phyloP scores from a whole-genome alignment of 1,284 basidiomycete species.

The Ustilago cynodontis region DNA sequence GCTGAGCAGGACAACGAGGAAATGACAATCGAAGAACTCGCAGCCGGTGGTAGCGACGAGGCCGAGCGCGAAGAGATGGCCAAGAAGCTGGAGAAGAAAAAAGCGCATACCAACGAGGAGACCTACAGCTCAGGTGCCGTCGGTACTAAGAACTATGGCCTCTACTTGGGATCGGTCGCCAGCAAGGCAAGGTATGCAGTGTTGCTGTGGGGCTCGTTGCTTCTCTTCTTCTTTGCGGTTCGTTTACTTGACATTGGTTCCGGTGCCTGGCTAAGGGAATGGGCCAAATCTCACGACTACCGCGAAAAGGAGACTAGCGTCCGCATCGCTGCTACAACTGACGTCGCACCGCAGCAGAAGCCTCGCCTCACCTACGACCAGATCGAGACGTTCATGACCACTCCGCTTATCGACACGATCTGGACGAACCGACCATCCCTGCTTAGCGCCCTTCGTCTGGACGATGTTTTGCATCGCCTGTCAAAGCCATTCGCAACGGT shows the following conservation, averaged over 20 bases:
- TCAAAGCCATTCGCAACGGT: conserved; percentile 12
- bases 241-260: conserved; percentile 59
- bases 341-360: conserved; percentile 4
- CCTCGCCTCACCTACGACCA: conserved; percentile 21
- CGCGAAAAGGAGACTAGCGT: conserved; percentile 15
- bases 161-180: conserved; percentile 62
- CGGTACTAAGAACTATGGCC: conserved; percentile 57
- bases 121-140: conserved; percentile 62
- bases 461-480: conserved; percentile 25
- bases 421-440: conserved; percentile 33
- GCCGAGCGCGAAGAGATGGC: conserved; percentile 58
- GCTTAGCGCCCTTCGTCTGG: conserved; percentile 20
- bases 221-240: conserved; percentile 58
- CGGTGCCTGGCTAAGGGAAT: conserved; percentile 66
- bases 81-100: conserved; percentile 58
- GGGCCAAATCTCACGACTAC: conserved; percentile 65
- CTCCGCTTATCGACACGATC: conserved; percentile 38
- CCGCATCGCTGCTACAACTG: conserved; percentile 8
- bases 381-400: conserved; percentile 42
- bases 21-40: conserved; percentile 61
- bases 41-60: conserved; percentile 53
- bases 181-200: conserved; percentile 33
- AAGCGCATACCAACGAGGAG: conserved; percentile 63
- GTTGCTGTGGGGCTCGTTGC: conserved; percentile 56
- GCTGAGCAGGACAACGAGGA: conserved; percentile 39